A percentile compares a stretch with the other conserved stretches of the same genome.
phyloP scores from a whole-genome alignment of 202 grass and related monocot species.

The Bolboschoenoplectus hybrid region DNA sequence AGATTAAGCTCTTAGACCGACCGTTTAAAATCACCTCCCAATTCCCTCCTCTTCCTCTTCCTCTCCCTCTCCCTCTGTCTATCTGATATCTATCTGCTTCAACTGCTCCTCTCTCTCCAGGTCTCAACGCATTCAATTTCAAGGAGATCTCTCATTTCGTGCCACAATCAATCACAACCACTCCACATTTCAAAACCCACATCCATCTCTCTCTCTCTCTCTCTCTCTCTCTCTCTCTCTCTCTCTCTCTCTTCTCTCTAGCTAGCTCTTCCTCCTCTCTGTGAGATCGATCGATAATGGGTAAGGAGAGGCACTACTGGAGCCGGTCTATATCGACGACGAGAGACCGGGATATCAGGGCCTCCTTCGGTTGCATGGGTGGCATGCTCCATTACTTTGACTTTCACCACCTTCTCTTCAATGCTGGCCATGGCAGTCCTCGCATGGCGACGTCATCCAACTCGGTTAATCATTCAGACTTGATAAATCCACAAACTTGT shows the following conservation, averaged over 20 bases:
- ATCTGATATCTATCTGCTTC: background rate
- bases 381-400: slow-evolving; percentile 73
- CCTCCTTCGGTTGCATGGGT: slow-evolving; percentile 77
- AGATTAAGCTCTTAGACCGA: slow-evolving; percentile 37
- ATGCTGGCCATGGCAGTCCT: slow-evolving; percentile 47
- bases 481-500: background rate
- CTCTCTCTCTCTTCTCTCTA: background rate
- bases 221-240: background rate
- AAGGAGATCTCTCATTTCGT: background rate
- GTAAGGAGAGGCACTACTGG: slow-evolving; percentile 27
- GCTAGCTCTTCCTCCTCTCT: background rate
- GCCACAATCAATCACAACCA: background rate
- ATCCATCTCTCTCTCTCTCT: background rate
- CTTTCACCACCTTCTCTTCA: slow-evolving; percentile 69
- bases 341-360: slow-evolving; percentile 26
- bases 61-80: background rate
- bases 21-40: slow-evolving; percentile 17
- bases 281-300: background rate
- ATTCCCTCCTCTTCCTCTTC: background rate
- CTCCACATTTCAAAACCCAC: slow-evolving; percentile 18
- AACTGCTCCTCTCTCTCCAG: background rate
- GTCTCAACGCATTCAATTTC: background rate
- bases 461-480: background rate
- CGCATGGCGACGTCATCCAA: background rate
- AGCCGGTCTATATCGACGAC: slow-evolving; percentile 31